phyloP scores from a whole-genome alignment of 2,329 filamentous ascomycete genomes.

The Lizonia empirigonia region DNA sequence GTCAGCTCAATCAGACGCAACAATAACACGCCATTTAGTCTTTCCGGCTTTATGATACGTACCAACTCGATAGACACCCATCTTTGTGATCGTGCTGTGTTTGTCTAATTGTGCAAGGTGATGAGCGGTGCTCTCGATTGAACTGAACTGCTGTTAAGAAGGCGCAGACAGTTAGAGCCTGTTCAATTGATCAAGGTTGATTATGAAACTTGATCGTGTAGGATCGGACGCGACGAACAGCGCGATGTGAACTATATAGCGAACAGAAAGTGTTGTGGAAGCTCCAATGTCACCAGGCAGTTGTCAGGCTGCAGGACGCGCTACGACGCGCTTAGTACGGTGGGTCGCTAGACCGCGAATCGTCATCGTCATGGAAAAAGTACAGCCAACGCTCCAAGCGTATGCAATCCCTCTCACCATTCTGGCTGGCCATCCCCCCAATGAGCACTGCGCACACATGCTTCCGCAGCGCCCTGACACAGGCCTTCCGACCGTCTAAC shows the following conservation, averaged over 20 bases:
- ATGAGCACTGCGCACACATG: constrained; percentile 48
- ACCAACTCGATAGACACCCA: constrained; percentile 40
- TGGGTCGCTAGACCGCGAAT: constrained; percentile 9
- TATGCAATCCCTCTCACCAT: constrained; percentile 24
- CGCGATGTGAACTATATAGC: background rate
- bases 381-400: constrained; percentile 22
- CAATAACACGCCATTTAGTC: background rate
- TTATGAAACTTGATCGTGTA: background rate
- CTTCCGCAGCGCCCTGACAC: constrained; percentile 45
- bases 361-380: constrained; percentile 38
- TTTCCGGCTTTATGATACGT: constrained; percentile 6
- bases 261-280: constrained; percentile 3
- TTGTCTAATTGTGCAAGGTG: background rate
- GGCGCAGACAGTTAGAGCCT: background rate
- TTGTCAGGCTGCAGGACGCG: constrained; percentile 15
- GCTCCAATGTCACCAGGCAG: constrained; percentile 8
- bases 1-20: background rate
- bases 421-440: constrained; percentile 29
- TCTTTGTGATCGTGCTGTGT: constrained; percentile 13
- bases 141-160: background rate
- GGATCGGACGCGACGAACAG: background rate
- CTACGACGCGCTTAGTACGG: constrained; percentile 16
- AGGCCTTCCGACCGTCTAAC: constrained; percentile 41
- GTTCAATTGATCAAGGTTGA: too few species aligned
- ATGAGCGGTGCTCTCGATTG: background rate